Percentiles rank a stretch among this genome's conserved stretches.
Conservation (phyloP, 805 yeast species). For the Candida hispaniensis region DNA sequence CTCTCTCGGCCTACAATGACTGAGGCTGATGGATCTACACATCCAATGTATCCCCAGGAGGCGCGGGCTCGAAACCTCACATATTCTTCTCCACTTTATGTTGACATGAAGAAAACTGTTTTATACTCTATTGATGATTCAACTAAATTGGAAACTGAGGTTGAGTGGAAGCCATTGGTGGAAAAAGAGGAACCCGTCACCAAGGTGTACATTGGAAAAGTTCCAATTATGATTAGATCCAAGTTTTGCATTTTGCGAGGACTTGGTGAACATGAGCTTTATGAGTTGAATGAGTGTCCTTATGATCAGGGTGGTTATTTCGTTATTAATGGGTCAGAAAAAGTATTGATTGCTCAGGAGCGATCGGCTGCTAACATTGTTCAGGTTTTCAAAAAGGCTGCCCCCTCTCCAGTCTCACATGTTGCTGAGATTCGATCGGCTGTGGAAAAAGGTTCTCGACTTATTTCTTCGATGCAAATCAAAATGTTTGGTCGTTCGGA, state of each 20-base stretch:
- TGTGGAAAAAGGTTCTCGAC: conserved; percentile 90
- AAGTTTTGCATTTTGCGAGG: conserved; percentile 90
- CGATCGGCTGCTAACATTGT: conserved; percentile 97
- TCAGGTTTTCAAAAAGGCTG: conserved; percentile 95
- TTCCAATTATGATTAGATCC: conserved; percentile 95
- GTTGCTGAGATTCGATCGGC: conserved; percentile 96
- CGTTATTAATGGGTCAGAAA: conserved; percentile 96
- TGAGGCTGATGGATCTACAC: conserved; percentile 99
- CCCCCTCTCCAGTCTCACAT: conserved; percentile 92
- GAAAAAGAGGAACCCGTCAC: conserved; percentile 62
- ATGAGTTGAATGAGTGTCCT: conserved; percentile 95
- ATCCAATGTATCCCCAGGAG: conserved; percentile 95
- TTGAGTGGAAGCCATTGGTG: conserved; percentile 46
- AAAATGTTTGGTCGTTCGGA: conserved; percentile 79
- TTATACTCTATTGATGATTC: conserved; percentile 65
- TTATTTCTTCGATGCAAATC: conserved; percentile 88
- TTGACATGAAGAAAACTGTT: conserved; percentile 87
- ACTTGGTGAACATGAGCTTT: conserved; percentile 83
- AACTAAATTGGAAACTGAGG: conserved; percentile 31
- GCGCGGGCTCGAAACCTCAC: conserved; percentile 94
- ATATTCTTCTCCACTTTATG: conserved; percentile 90
- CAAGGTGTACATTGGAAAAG: conserved; percentile 88
- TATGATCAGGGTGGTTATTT: conserved; percentile 99
- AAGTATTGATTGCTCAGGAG: conserved; percentile 97
- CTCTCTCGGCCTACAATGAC: conserved; percentile 96